These are phyloP conservation scores for Dichomitus squalens DNA, from an alignment of 1,284 basidiomycete species.

Conservation along the genomic window DNA sequence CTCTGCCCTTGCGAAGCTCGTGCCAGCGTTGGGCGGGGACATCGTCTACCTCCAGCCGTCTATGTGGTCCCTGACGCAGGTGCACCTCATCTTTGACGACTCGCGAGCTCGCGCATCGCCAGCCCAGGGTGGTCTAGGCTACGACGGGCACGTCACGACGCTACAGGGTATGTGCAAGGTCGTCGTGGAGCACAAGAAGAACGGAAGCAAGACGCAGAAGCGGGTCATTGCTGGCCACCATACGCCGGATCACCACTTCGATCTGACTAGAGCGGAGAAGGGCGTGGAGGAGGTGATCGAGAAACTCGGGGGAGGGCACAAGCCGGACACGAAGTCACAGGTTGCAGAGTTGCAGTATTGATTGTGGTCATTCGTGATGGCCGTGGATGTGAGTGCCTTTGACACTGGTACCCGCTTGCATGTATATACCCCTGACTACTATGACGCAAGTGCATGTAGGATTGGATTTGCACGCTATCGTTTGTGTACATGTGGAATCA, in stretches of 20 bases:
- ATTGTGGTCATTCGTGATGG: background rate
- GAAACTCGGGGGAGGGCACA: conserved; percentile 34
- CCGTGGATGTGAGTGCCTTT: background rate
- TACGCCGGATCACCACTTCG: conserved; percentile 38
- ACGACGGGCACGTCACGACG: conserved; percentile 39
- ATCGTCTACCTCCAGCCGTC: conserved; percentile 70
- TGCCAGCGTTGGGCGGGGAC: conserved; percentile 56
- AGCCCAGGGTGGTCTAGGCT: conserved; percentile 66
- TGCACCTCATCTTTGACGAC: conserved; percentile 74
- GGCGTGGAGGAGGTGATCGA: conserved; percentile 39
- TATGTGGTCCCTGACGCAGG: conserved; percentile 58
- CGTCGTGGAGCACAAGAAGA: conserved; percentile 51
- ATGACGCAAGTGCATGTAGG: too few species aligned
- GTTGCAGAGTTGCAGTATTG: conserved; percentile 18
- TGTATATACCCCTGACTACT: background rate
- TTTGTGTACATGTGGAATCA: too few species aligned
- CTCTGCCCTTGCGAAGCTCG: conserved; percentile 37
- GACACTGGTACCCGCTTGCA: too few species aligned
- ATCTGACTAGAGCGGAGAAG: conserved; percentile 38
- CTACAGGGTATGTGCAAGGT: conserved; percentile 40
- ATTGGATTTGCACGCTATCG: too few species aligned
- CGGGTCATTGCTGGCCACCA: conserved; percentile 30
- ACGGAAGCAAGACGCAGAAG: conserved; percentile 36
- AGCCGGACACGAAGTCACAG: conserved; percentile 18
- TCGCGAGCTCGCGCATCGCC: conserved; percentile 62